These are phyloP conservation scores for Lolium perenne DNA, from an alignment of 176 grass and related monocot species.

Conservation along the genomic window DNA sequence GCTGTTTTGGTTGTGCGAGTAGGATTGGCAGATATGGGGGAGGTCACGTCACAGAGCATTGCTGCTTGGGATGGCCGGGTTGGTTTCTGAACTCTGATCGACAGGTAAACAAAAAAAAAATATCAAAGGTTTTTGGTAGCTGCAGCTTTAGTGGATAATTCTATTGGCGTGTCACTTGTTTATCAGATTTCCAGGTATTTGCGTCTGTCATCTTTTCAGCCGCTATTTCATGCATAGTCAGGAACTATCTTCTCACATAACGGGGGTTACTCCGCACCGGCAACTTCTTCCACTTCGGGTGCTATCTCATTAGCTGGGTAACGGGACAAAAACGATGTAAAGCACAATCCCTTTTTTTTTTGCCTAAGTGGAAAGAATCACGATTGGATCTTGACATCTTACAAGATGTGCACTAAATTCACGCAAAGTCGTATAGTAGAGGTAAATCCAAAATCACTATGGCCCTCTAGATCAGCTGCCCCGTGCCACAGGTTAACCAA, in stretches of 20 bases:
- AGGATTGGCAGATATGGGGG: too few species aligned
- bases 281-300: constrained; percentile 15
- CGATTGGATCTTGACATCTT: neutral
- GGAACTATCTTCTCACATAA: constrained; percentile 7
- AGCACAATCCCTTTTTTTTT: constrained; percentile 23
- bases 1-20: neutral
- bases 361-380: neutral
- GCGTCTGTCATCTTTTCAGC: neutral
- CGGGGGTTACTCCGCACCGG: constrained; percentile 29
- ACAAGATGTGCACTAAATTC: neutral
- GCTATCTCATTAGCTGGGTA: neutral
- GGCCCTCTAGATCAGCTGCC: neutral
- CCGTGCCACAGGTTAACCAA: neutral
- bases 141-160: neutral
- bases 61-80: neutral
- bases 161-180: constrained; percentile 1
- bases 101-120: neutral
- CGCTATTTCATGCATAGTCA: neutral
- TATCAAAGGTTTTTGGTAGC: neutral
- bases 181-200: constrained; percentile 10
- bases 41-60: neutral
- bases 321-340: constrained; percentile 25
- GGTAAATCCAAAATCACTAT: neutral
- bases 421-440: neutral
- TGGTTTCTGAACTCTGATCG: constrained; percentile 6